Evolutionary conservation across 176 grass and related monocot species (phyloP), one percentile per base, ranked within the genome.

Genomic region (Alloteropsis semialata): DNA sequence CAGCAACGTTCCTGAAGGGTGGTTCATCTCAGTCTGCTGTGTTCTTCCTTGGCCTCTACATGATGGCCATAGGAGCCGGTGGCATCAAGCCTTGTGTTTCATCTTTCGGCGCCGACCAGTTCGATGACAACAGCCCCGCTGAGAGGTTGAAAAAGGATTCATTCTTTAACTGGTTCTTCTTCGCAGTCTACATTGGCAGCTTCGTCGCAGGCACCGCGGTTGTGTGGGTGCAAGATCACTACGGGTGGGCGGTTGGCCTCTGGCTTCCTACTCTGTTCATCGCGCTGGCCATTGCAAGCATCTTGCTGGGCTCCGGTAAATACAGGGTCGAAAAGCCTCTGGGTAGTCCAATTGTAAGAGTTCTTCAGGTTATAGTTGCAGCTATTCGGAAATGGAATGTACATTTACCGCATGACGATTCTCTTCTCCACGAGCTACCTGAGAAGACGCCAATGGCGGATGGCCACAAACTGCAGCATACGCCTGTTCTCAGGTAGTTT

Each of bases 91-190:
- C 94, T 19, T 93, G 94, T 67, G 81, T 96, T n/a, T 91, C 90
- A 64, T 69, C 88, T 21, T 96, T 96, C 54, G 93, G 93, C n/a
- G 93, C 93, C n/a, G 85, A 94, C 85, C 92, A 95, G 65, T 92
- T 95, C 67, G 78, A 88, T 65, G 84, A 91, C n/a, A 66, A 32
- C 68, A 67, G 30, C 75, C 77, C 87, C 9, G 43, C 49, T 16
- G 91, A 92, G 76, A 86, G 77, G 75, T 29, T 69, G 32, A 87
- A 81, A 53, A 89, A 89, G 65, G 85, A 48, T 53, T 92, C 91
- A 69, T 92, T 97, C 69, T 97, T 97, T 39, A 97, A 97, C 73
- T 97, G 94, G 94, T 97, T 91, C 81, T 97, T 91, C 76, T 91
- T 97, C 72, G 84, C 88, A 10, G 91, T 93, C 55, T 91, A 97